Conservation (phyloP, 345 rosid genomes). For the Citrus hindsii region DNA sequence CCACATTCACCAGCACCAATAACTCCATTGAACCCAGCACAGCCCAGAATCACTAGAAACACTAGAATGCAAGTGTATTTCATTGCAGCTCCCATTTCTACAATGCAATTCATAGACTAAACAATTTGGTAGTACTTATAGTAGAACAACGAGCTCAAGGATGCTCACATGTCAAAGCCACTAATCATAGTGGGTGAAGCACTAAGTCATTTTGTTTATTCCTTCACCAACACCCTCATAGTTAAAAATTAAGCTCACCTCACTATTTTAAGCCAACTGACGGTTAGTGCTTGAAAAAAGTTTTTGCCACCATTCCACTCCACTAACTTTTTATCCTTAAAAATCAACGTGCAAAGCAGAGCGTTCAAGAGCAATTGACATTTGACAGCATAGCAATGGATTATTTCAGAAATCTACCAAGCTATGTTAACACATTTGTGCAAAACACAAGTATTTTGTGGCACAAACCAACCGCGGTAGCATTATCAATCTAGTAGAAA, state of each 20-base stretch:
- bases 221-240: slow-evolving; percentile 40
- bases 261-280: slow-evolving; percentile 28
- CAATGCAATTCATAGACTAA: slow-evolving; percentile 21
- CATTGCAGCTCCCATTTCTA: slow-evolving; percentile 37
- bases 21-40: slow-evolving; percentile 32
- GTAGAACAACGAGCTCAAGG: slow-evolving; percentile 16
- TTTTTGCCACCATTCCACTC: slow-evolving; percentile 26
- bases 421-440: background rate
- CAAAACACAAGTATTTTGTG: background rate
- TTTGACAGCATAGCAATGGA: slow-evolving; percentile 20
- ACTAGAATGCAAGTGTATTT: slow-evolving; percentile 36
- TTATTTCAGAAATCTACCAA: background rate
- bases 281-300: slow-evolving; percentile 24
- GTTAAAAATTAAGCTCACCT: slow-evolving; percentile 13
- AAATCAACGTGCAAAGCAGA: slow-evolving; percentile 11
- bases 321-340: slow-evolving; percentile 18
- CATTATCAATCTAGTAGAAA: background rate
- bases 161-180: slow-evolving; percentile 30
- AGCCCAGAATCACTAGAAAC: slow-evolving; percentile 36
- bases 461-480: background rate
- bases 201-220: slow-evolving; percentile 40
- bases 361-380: slow-evolving; percentile 22
- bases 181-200: slow-evolving; percentile 54
- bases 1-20: slow-evolving; percentile 85
- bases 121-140: slow-evolving; percentile 39